Evolutionary conservation across 257 asterid genomes (phyloP), one percentile per base, ranked within the genome.

Genomic region (Dorcoceras hygrometricum): DNA sequence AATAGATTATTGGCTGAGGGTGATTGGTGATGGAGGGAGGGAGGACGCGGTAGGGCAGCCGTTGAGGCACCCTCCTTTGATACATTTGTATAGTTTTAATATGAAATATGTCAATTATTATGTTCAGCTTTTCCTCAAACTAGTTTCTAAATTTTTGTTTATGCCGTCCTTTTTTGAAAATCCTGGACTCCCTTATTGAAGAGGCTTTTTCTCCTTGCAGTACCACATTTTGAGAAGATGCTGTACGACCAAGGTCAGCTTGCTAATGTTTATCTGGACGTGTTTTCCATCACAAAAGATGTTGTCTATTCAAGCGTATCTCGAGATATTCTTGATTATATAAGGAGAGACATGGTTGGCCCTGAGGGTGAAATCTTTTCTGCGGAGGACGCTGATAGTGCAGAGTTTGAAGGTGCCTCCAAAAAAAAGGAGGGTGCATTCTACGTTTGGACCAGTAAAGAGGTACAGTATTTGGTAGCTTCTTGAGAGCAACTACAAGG

Each of bases 191-290:
- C 46, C 3, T 16, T 34, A 6, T 34, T 34, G 46, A 34, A 34
- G 46, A 34, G 1, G 2, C 46, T 66, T 43, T 66, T 57, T 20
- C 57, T 71, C 50, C 65, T 46, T 83, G 80, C 92, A 93, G 99
- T 93, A 34, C 99, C 99, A 62, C 99, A 93, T 81, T 90, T 93
- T 24, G 99, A 93, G 90, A 93, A 93, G 85, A 93, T 93, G 97
- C 63, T 93, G 67, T 93, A 93, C 68, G 99, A 93, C 76, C 99
- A 90, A 74, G 99, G 99, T 78, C 99, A 93, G 76, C 95, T 93
- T 55, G 88, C 66, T 31, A 86, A 85, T 76, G 90, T 77, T 57
- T 90, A 86, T 74, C 72, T 93, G 50, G 95, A 93, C 75, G 81
- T 84, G 12, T 93, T 90, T 59, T 77, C 90, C 8, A 81, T 88